Base-by-base conservation (phyloP, 2,329 filamentous ascomycete genomes). In the Sporothrix variecibatus region DNA sequence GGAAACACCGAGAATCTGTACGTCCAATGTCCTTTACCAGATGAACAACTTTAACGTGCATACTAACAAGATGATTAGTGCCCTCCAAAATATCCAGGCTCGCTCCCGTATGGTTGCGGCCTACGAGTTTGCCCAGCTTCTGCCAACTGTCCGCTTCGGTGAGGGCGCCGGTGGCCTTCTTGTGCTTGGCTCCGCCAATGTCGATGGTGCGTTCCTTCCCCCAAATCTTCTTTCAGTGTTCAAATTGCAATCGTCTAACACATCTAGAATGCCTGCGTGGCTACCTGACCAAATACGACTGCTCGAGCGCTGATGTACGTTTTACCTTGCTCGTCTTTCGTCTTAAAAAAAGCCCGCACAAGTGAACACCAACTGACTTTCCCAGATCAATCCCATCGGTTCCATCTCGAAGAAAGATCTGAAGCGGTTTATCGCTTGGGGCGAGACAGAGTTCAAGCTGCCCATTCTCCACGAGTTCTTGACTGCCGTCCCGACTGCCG, bases 231-330 rank as follows among this genome's bases (percentile, higher is more conserved):
- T 62, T 28, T 23, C 38, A 74, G 72, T 72, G 26, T n/a, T n/a
- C 11, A 7, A 11, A 23, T 23, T 7, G 6, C n/a, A 62, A 31
- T 15, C 34, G 1, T 58, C n/a, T 26, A 53, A n/a, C 20, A 7
- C 88, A 88, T 68, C 12, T 15, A 71, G 65, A 76, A 74, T 78
- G 76, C 73, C 76, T 82, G 17, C 75, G 80, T 38, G 81, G 81
- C 5, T 82, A 93, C 80, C 83, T 92, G 28, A 93, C 91, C n/a
- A 93, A 93, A 81, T 93, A 93, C 78, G 91, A 93, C 79, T 89
- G 87, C 73, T 75, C 73, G 1, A 76, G 73, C 38, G 70, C 75
- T 15, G 75, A 76, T 64, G 72, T 65, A 67, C 8, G 72, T 67
- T 17, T 2, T 11, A 9, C 46, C 20, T 6, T 5, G 23, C 23